These are phyloP conservation scores for Bolboschoenoplectus hybrid DNA, from an alignment of 202 grass and related monocot genomes.

Conservation along the genomic window DNA sequence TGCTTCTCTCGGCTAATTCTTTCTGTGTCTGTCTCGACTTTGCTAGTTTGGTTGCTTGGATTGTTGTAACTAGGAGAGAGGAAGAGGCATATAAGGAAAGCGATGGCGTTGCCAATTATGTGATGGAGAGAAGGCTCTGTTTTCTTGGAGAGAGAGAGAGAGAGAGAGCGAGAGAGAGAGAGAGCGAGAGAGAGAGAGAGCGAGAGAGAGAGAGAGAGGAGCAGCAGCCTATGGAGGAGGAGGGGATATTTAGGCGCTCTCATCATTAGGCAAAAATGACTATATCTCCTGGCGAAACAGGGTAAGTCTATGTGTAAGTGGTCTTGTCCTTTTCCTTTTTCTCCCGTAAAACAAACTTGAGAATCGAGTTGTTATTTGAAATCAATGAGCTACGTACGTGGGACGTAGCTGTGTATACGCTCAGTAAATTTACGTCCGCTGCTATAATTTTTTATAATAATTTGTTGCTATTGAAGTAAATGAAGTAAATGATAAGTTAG, in stretches of 20 bases:
- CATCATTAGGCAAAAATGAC: slow-evolving; percentile 38
- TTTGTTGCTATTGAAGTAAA: too few relatives aligned
- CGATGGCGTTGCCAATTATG: not conserved
- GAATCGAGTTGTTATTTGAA: not conserved
- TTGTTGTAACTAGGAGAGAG: not conserved
- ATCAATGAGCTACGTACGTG: not conserved
- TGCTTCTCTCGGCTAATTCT: not conserved
- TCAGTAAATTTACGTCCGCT: too few relatives aligned
- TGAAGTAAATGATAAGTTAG: too few relatives aligned
- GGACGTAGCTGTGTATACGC: too few relatives aligned
- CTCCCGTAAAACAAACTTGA: not conserved
- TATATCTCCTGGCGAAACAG: not conserved
- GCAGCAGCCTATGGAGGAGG: not conserved
- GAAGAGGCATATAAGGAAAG: slow-evolving; percentile 22
- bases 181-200: not conserved
- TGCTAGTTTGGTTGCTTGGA: not conserved
- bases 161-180: not conserved
- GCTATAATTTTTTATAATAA: too few relatives aligned
- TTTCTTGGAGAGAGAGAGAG: not conserved
- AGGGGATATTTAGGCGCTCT: slow-evolving; percentile 15
- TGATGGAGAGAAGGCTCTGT: not conserved
- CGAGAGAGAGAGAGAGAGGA: not conserved
- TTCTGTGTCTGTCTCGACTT: not conserved
- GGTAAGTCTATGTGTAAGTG: not conserved
- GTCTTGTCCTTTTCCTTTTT: not conserved